These are phyloP conservation scores for Termitomyces eurrhizus DNA, from an alignment of 768 basidiomycete species.

Conservation along the genomic window DNA sequence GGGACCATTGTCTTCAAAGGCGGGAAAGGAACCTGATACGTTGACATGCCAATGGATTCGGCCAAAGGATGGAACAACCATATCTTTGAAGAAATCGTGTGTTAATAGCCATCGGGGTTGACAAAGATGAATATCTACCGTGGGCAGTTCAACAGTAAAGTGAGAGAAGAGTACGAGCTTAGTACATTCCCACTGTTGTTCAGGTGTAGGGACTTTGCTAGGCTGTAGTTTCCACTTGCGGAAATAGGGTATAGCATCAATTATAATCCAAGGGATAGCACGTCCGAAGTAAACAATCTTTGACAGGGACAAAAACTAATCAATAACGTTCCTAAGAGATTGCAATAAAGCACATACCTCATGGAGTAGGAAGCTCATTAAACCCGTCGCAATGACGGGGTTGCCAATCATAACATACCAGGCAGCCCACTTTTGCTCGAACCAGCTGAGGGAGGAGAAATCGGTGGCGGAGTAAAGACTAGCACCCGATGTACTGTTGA, in stretches of 20 bases:
- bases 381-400: conserved; percentile 88
- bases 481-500: conserved; percentile 35
- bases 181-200: conserved; percentile 94
- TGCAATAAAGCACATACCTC: conserved; percentile 56
- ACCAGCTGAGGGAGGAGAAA: conserved; percentile 56
- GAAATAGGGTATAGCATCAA: conserved; percentile 94
- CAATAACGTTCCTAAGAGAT: background rate
- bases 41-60: conserved; percentile 83
- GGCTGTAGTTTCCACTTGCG: conserved; percentile 92
- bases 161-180: conserved; percentile 92
- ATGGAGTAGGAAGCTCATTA: conserved; percentile 90
- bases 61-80: conserved; percentile 92
- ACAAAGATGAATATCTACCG: conserved; percentile 41
- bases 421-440: conserved; percentile 77
- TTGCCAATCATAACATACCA: conserved; percentile 89
- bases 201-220: conserved; percentile 70
- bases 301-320: background rate
- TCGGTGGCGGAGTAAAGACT: conserved; percentile 58
- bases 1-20: conserved; percentile 60
- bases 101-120: background rate
- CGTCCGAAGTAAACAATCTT: conserved; percentile 97
- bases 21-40: conserved; percentile 93
- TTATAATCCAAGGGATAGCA: conserved; percentile 91
- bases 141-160: conserved; percentile 91
- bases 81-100: conserved; percentile 44